These are phyloP conservation scores for Acer campestre DNA, from an alignment of 345 rosid genomes.

Conservation along the genomic window DNA sequence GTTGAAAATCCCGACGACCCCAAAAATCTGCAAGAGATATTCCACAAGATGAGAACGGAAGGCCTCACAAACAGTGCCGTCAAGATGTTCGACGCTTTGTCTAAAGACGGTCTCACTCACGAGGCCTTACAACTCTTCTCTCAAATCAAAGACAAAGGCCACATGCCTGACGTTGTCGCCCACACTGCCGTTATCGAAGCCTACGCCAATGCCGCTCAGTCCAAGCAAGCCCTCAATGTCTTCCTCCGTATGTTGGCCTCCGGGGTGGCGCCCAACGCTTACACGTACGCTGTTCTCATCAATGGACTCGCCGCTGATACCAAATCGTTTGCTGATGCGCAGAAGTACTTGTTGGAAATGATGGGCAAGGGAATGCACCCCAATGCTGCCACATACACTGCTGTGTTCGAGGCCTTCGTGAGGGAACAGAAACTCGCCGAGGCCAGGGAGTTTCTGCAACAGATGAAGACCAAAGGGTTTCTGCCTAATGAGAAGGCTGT, in stretches of 20 bases:
- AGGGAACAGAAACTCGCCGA: constrained; percentile 49
- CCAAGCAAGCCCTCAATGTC: constrained; percentile 62
- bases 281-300: constrained; percentile 63
- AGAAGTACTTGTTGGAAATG: constrained; percentile 67
- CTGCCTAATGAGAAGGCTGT: constrained; percentile 55
- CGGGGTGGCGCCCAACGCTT: constrained; percentile 73
- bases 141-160: constrained; percentile 63
- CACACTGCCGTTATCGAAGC: constrained; percentile 78
- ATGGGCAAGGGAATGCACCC: constrained; percentile 59
- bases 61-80: constrained; percentile 59
- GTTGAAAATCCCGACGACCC: constrained; percentile 63
- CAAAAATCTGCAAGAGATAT: constrained; percentile 59
- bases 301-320: constrained; percentile 60
- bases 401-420: constrained; percentile 58
- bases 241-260: constrained; percentile 66
- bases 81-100: constrained; percentile 87
- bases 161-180: constrained; percentile 75
- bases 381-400: constrained; percentile 48
- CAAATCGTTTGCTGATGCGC: constrained; percentile 36
- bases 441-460: constrained; percentile 45
- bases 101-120: constrained; percentile 73
- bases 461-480: constrained; percentile 56
- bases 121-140: constrained; percentile 75
- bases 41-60: constrained; percentile 63
- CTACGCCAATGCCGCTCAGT: constrained; percentile 65